Base-by-base conservation (phyloP, 805 yeast genomes). In the Starmerella powellii region DNA sequence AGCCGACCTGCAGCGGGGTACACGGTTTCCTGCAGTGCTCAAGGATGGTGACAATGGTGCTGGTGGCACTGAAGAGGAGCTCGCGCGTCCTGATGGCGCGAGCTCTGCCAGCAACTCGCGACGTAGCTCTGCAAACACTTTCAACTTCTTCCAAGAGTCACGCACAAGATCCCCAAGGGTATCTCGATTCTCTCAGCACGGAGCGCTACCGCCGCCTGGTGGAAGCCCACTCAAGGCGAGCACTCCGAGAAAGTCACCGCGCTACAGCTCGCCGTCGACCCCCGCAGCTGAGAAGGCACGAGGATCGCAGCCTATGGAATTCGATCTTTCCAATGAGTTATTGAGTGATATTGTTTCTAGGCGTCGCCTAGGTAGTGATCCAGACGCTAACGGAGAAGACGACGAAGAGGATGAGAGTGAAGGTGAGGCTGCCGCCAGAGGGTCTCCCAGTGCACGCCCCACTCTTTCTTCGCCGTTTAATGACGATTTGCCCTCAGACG, bases 21-120 rank as follows among this genome's bases (percentile, higher is more conserved):
- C 36, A 4, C 34, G 31, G 2, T 12, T 47, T 19, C 51, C 51
- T 2, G 51, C 51, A 8, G 51, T 47, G 12, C 41, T 45, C 17
- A 47, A 47, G 32, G 12, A 6, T 11, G 15, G 8, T 17, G 29
- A n/a, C 24, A n/a, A n/a, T n/a, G n/a, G n/a, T n/a, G n/a, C n/a
- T n/a, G n/a, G n/a, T n/a, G n/a, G n/a, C n/a, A n/a, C n/a, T n/a
- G n/a, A n/a, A n/a, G n/a, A n/a, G n/a, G n/a, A n/a, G n/a, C n/a
- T n/a, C n/a, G n/a, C n/a, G n/a, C n/a, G n/a, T n/a, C n/a, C n/a
- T n/a, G 6, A 13, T 4, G 36, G 26, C 36, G 24, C 6, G 6
- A 6, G 10, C 26, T 8, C 10, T 23, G 10, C 6, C 10, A 23
- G 26, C 26, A 23, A 10, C 10, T 23, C 26, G 6, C 6, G 26